phyloP scores from a whole-genome alignment of 108 stramenopile species.

The Pseudonitzschia delicatissima region DNA sequence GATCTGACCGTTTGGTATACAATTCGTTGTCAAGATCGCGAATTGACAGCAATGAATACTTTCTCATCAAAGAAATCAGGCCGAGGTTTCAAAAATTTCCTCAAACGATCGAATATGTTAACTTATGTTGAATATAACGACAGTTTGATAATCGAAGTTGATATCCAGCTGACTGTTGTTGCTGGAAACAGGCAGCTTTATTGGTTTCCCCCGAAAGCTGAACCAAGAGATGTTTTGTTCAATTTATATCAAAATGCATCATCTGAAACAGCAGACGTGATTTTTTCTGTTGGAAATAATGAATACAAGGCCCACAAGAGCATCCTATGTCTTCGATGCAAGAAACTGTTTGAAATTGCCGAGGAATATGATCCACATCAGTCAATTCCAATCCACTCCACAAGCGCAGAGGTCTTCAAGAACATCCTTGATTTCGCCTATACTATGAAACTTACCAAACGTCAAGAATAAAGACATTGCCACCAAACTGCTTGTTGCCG shows the following conservation, averaged over 20 bases:
- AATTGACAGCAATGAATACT: too few species aligned
- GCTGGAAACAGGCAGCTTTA: too few species aligned
- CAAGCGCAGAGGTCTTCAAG: neutral
- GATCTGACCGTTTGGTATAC: neutral
- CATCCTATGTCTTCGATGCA: neutral
- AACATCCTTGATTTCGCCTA: neutral
- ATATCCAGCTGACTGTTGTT: neutral
- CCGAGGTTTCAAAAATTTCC: neutral
- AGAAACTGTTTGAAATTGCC: neutral
- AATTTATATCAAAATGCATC: neutral
- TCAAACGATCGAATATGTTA: neutral
- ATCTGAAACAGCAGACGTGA: neutral
- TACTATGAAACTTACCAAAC: neutral
- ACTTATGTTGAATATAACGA: neutral
- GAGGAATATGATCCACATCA: neutral
- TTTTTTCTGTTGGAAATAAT: neutral
- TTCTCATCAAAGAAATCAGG: neutral
- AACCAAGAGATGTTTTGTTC: neutral
- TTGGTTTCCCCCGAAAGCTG: neutral
- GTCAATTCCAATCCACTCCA: neutral
- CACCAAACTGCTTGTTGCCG: constrained; percentile 9
- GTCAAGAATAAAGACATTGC: neutral
- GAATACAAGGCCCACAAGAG: neutral
- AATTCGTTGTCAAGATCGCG: neutral
- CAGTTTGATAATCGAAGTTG: neutral